Conservation (phyloP, 495 filamentous ascomycete species). For the Daldinia concentrica region DNA sequence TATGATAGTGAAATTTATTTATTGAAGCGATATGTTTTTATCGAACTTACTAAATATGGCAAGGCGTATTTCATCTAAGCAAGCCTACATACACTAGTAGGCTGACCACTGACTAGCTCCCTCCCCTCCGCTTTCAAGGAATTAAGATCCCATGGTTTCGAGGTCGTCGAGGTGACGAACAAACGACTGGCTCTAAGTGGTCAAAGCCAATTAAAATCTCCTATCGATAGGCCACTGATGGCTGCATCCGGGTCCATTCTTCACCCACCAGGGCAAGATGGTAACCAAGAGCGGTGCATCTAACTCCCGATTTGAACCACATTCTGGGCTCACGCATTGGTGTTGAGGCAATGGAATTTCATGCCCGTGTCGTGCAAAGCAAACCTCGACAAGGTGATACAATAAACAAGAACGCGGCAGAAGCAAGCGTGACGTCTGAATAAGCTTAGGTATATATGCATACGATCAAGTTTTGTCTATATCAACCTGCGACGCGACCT, state of each 20-base stretch:
- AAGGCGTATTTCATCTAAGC: constrained; percentile 1
- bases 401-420: constrained; percentile 38
- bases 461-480: constrained; percentile 5
- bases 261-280: constrained; percentile 4
- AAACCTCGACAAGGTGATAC: constrained; percentile 24
- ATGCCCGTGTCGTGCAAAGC: constrained; percentile 28
- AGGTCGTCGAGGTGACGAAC: constrained; percentile 29
- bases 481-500: constrained; percentile 15
- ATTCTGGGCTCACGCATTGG: constrained; percentile 31
- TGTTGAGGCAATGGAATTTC: constrained; percentile 19
- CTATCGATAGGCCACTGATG: constrained; percentile 37
- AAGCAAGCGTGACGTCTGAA: constrained; percentile 22
- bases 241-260: constrained; percentile 28
- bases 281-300: not conserved
- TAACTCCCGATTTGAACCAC: constrained; percentile 23
- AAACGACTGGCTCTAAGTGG: constrained; percentile 28
- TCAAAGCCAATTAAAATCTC: constrained; percentile 16
- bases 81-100: not conserved
- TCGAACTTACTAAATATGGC: not conserved
- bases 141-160: constrained; percentile 21
- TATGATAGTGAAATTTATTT: not conserved
- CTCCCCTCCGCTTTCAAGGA: constrained; percentile 8
- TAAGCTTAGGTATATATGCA: constrained; percentile 22
- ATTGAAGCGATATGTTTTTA: not conserved
- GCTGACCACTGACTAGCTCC: constrained; percentile 20